Evolutionary conservation across 2,329 filamentous ascomycete species (phyloP), one percentile per base, ranked within the genome.

Genomic region (Chaetomium strumarium): DNA sequence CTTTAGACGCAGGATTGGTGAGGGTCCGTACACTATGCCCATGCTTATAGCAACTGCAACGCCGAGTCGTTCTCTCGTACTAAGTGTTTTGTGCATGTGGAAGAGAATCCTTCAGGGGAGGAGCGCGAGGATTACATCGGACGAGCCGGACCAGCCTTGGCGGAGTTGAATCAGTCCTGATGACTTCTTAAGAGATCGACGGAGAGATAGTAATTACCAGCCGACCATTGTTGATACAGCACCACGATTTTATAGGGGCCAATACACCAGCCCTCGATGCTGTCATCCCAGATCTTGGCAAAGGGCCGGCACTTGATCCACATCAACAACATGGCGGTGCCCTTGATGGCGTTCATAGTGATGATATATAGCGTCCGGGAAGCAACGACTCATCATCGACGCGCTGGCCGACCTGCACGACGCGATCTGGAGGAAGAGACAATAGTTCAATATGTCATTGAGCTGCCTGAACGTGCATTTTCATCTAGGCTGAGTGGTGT

Each of bases 21-120:
- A n/a, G 3, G 5, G 12, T 12, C 24, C 55, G n/a, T 55, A 66
- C 60, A 68, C 57, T 4, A 68, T 19, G 1, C 66, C 66, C 39
- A 68, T 62, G 38, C 66, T 66, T 65, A 67, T 67, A 17, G 65
- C 65, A 9, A 61, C 51, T 5, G 62, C 62, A 10, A 65, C 61
- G 5, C 65, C 64, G 5, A 67, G 24, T 24, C 62, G 60, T 29
- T 68, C 66, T 37, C 56, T 62, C 24, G 37, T 60, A 33, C 57
- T 62, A 58, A 67, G 45, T 1, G 53, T 49, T n/a, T 33, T 11
- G n/a, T 30, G 40, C 39, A 52, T 48, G 6, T 17, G 11, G 24
- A 42, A 39, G 14, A 55, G 48, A 10, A 55, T 41, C 2, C 16
- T 30, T 49, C 53, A 55, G 6, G 53, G 53, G n/a, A 55, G 9